A percentile compares a stretch with the other conserved stretches of the same genome.
Conservation (phyloP, 495 filamentous ascomycete genomes). For the Cudoniella acicularis region DNA sequence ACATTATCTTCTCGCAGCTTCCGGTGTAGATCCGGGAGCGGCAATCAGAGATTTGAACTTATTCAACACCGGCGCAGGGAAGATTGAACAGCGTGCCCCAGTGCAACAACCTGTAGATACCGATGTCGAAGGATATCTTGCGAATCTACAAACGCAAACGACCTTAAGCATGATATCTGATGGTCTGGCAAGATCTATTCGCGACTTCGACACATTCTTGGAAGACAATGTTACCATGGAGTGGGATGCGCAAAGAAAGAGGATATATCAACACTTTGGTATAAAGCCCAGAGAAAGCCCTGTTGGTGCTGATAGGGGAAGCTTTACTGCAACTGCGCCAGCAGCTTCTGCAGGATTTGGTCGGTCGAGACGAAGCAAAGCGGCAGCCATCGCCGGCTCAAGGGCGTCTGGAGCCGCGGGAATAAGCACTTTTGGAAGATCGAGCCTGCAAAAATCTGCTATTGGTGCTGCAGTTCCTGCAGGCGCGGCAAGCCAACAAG, state of each 20-base stretch:
- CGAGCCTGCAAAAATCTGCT: conserved; percentile 71
- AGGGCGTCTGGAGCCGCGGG: conserved; percentile 32
- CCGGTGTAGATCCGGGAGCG: conserved; percentile 75
- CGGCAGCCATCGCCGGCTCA: conserved; percentile 31
- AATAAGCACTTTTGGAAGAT: conserved; percentile 67
- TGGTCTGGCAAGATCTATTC: conserved; percentile 76
- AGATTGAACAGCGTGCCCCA: conserved; percentile 31
- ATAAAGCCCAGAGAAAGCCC: conserved; percentile 60
- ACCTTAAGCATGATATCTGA: conserved; percentile 88
- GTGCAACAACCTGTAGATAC: conserved; percentile 50
- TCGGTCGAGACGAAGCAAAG: conserved; percentile 47
- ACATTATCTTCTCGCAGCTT: conserved; percentile 84
- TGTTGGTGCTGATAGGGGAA: conserved; percentile 38
- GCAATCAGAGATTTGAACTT: conserved; percentile 73
- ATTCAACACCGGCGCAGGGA: conserved; percentile 32
- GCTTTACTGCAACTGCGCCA: conserved; percentile 54
- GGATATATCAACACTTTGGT: conserved; percentile 95
- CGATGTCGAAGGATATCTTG: conserved; percentile 78
- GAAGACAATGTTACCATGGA: conserved; percentile 93
- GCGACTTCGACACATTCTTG: conserved; percentile 87
- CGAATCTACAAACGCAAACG: conserved; percentile 82
- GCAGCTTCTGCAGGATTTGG: conserved; percentile 42
- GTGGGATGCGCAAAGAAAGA: conserved; percentile 88
- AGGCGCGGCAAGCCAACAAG: conserved; percentile 45
- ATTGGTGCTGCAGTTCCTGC: conserved; percentile 71